A percentile compares a stretch with the other conserved stretches of the same genome.
Conservation (phyloP, 2,329 filamentous ascomycete genomes). For the Westerdykella aurantiaca region DNA sequence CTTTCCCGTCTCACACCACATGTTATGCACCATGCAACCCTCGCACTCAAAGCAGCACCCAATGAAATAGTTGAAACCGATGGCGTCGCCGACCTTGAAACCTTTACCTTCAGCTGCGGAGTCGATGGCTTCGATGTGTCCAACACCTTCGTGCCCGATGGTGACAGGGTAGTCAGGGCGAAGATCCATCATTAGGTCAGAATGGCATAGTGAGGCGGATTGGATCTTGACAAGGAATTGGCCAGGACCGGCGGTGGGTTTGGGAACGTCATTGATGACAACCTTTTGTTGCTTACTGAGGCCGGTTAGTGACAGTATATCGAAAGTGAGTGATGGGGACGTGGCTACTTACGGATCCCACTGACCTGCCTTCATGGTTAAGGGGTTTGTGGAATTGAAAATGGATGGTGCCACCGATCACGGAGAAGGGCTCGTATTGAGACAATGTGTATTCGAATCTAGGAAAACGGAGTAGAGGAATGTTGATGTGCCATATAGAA, state of each 20-base stretch:
- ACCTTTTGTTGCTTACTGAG: no score
- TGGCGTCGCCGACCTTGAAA: constrained; percentile 40
- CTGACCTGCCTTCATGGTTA: no score
- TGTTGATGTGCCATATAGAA: no score
- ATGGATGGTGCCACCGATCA: no score
- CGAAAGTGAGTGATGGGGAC: no score
- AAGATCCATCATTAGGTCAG: constrained; percentile 21
- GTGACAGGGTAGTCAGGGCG: constrained; percentile 28
- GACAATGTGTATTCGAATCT: no score
- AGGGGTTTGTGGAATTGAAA: no score
- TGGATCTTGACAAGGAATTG: constrained; percentile 29
- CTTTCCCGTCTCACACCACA: constrained; percentile 36
- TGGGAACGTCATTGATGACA: constrained; percentile 22
- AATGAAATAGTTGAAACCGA: constrained; percentile 45
- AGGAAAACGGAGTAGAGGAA: no score
- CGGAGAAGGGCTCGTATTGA: no score
- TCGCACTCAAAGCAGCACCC: constrained; percentile 45
- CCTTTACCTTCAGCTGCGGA: constrained; percentile 33
- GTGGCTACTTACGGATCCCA: no score
- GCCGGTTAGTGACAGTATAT: no score
- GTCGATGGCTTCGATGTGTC: constrained; percentile 38
- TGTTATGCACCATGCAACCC: constrained; percentile 44
- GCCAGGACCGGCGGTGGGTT: constrained; percentile 15
- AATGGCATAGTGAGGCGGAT: constrained; percentile 29
- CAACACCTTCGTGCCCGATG: constrained; percentile 46